These are phyloP conservation scores for Brassica carinata DNA, from an alignment of 345 rosid genomes.

Conservation along the genomic window DNA sequence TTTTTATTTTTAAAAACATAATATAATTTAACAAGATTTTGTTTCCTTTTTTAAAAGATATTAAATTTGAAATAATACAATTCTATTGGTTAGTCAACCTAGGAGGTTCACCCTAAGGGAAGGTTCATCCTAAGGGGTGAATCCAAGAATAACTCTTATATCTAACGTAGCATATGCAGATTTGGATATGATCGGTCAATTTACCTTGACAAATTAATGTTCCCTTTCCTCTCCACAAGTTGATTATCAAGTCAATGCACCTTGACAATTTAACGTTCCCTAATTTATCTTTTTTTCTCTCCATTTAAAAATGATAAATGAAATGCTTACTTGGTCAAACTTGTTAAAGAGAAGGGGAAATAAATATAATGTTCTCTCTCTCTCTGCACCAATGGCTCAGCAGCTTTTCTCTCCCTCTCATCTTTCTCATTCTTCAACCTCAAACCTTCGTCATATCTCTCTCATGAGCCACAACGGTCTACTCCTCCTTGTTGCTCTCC, in stretches of 20 bases:
- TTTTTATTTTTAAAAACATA: too few species aligned
- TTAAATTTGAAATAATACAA: too few species aligned
- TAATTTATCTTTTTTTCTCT: neutral
- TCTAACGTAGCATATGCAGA: too few species aligned
- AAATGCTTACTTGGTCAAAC: neutral
- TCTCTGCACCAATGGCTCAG: neutral
- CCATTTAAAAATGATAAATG: neutral
- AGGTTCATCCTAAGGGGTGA: too few species aligned
- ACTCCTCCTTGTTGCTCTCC: neutral
- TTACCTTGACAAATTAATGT: neutral
- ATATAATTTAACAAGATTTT: too few species aligned
- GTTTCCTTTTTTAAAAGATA: too few species aligned
- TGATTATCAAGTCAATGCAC: neutral
- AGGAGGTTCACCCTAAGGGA: too few species aligned
- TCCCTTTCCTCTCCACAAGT: neutral
- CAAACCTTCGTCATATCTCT: neutral
- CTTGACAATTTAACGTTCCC: neutral
- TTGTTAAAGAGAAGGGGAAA: neutral
- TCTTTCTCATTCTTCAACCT: neutral
- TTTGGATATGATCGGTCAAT: too few species aligned
- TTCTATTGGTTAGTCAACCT: too few species aligned
- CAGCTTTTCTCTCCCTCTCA: neutral
- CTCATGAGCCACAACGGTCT: neutral
- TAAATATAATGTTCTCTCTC: too few species aligned
- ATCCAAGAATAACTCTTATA: too few species aligned